A percentile compares a stretch with the other conserved stretches of the same genome.
phyloP scores from a whole-genome alignment of 2,329 filamentous ascomycete genomes.

The Xylogone sp. region DNA sequence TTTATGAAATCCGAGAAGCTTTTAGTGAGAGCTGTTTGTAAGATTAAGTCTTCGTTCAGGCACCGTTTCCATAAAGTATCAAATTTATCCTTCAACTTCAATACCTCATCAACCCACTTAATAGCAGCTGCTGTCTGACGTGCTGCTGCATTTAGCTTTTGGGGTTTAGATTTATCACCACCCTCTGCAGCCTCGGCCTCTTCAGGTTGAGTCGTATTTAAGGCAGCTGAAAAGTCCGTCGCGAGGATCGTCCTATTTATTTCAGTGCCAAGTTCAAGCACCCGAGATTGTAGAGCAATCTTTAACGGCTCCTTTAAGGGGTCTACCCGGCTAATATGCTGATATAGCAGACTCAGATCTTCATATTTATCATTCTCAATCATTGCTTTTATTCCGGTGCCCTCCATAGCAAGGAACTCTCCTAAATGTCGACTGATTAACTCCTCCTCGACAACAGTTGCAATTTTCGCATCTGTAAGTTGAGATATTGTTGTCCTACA shows the following conservation, averaged over 20 bases:
- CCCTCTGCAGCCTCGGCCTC: slow-evolving; percentile 48
- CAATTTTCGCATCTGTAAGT: slow-evolving; percentile 69
- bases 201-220: slow-evolving; percentile 36
- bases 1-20: slow-evolving; percentile 96
- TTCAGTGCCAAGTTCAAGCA: slow-evolving; percentile 75
- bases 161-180: slow-evolving; percentile 44
- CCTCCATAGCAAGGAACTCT: slow-evolving; percentile 80
- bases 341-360: slow-evolving; percentile 78
- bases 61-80: slow-evolving; percentile 72
- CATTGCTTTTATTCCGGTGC: slow-evolving; percentile 83
- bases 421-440: slow-evolving; percentile 74
- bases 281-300: slow-evolving; percentile 65
- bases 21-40: slow-evolving; percentile 79
- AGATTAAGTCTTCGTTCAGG: slow-evolving; percentile 69
- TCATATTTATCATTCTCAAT: slow-evolving; percentile 81
- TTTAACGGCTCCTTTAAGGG: slow-evolving; percentile 67
- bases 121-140: slow-evolving; percentile 84
- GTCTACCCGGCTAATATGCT: slow-evolving; percentile 75
- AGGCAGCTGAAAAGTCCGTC: slow-evolving; percentile 45
- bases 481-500: slow-evolving; percentile 78
- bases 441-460: slow-evolving; percentile 73
- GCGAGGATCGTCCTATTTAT: slow-evolving; percentile 68
- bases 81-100: slow-evolving; percentile 84
- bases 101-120: slow-evolving; percentile 91
- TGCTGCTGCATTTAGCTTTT: slow-evolving; percentile 55